Evolutionary conservation across 1,284 basidiomycete genomes (phyloP).

Genomic region (Cutaneotrichosporon arboriforme): DNA sequence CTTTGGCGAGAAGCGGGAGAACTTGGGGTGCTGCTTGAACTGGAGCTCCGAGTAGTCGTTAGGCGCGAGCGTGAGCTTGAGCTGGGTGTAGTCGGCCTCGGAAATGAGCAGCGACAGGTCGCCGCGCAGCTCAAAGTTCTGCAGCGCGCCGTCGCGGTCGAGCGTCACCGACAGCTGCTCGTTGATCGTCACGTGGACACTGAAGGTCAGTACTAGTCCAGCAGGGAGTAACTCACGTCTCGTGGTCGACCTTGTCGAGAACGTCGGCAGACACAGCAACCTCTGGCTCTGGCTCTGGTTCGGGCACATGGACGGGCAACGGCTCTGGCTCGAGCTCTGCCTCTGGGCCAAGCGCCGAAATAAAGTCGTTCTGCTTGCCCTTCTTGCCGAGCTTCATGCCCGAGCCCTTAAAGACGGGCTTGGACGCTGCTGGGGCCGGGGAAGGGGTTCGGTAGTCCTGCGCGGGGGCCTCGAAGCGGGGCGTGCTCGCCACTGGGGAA

Average conservation of each 20-base stretch:
- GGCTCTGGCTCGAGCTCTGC: constrained; percentile 55
- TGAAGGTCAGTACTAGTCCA: constrained; percentile 37
- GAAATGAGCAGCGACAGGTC: constrained; percentile 87
- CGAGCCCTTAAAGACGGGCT: constrained; percentile 86
- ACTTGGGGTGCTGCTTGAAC: constrained; percentile 95
- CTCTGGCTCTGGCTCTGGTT: constrained; percentile 57
- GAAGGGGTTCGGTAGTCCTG: constrained; percentile 37
- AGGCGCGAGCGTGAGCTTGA: constrained; percentile 65
- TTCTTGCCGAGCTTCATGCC: constrained; percentile 95
- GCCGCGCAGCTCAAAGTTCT: constrained; percentile 84
- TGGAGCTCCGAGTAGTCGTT: constrained; percentile 67
- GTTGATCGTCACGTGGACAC: constrained; percentile 78
- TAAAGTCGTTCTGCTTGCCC: constrained; percentile 77
- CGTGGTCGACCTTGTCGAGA: constrained; percentile 68
- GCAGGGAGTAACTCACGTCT: constrained; percentile 56
- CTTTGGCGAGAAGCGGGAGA: constrained; percentile 68
- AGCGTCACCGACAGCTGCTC: constrained; percentile 77
- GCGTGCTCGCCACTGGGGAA: constrained; percentile 49
- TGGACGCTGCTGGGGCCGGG: constrained; percentile 52
- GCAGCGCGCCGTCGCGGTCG: constrained; percentile 82
- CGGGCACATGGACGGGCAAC: constrained; percentile 50
- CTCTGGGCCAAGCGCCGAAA: constrained; percentile 81
- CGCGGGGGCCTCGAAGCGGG: constrained; percentile 59
- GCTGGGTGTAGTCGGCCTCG: constrained; percentile 67
- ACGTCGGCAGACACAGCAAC: constrained; percentile 53